phyloP scores from a whole-genome alignment of 108 stramenopile species.

The Nitzschia sp. region DNA sequence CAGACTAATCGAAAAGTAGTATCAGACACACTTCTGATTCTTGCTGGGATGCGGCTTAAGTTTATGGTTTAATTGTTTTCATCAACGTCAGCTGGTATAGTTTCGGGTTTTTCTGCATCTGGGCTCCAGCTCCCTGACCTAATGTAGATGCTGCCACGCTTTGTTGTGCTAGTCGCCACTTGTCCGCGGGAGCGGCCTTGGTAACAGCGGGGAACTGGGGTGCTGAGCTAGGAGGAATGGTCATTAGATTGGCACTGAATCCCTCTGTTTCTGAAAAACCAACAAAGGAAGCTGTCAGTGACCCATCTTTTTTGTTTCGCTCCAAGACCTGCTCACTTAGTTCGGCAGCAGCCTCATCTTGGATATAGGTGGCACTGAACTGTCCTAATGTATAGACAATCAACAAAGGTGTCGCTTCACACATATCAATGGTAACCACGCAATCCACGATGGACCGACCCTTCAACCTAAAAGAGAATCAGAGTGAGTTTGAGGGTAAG shows the following conservation, averaged over 20 bases:
- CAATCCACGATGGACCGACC: conserved; percentile 26
- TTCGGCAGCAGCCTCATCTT: conserved; percentile 24
- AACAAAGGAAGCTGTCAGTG: conserved; percentile 32
- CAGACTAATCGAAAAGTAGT: too few species aligned
- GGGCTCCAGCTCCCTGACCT: conserved; percentile 15
- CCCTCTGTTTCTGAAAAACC: conserved; percentile 35
- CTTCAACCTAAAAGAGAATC: conserved; percentile 15
- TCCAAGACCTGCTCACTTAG: conserved; percentile 17
- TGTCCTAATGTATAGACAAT: conserved; percentile 23
- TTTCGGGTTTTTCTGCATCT: conserved; percentile 22
- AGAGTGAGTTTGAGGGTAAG: not conserved
- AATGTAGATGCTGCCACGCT: conserved; percentile 14
- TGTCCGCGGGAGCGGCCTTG: conserved; percentile 10
- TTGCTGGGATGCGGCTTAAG: not conserved
- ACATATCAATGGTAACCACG: conserved; percentile 29
- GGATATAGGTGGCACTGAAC: conserved; percentile 23
- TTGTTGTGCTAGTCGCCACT: conserved; percentile 26
- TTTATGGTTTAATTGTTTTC: conserved; percentile 38
- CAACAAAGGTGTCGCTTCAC: conserved; percentile 31
- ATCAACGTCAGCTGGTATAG: conserved; percentile 24
- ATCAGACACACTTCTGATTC: too few species aligned
- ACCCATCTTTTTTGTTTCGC: conserved; percentile 28
- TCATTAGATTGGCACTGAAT: conserved; percentile 14
- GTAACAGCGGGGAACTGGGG: conserved; percentile 12
- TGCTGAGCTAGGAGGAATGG: conserved; percentile 31